A percentile compares a stretch with the other conserved stretches of the same genome.
phyloP scores from a whole-genome alignment of 2,329 filamentous ascomycete species.

The Mariannaea elegans region DNA sequence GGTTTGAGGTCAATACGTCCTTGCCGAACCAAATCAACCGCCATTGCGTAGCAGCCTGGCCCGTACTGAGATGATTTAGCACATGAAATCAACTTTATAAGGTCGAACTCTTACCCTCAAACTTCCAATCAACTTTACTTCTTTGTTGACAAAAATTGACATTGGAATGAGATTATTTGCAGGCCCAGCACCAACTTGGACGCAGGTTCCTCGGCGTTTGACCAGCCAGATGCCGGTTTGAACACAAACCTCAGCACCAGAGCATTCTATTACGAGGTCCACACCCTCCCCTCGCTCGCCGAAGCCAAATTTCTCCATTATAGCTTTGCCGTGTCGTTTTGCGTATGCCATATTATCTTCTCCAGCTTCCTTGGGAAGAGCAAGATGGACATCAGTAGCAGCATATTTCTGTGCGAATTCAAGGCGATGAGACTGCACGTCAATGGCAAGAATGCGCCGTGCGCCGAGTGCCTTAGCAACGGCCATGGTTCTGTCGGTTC shows the following conservation, averaged over 20 bases:
- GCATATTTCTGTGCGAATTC: background rate
- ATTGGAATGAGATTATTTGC: slow-evolving; percentile 1
- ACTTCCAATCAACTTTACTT: slow-evolving; percentile 2
- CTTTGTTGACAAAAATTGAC: slow-evolving; percentile 3
- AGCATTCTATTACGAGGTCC: background rate
- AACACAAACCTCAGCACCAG: background rate
- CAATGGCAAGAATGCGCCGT: background rate
- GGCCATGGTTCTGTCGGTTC: background rate
- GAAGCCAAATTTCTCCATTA: slow-evolving; percentile 7
- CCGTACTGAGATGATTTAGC: background rate
- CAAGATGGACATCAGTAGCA: background rate
- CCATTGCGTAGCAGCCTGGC: slow-evolving; percentile 1
- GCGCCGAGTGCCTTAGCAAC: slow-evolving; percentile 1
- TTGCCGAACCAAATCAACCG: background rate
- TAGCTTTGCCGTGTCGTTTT: background rate
- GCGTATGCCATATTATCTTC: slow-evolving; percentile 1
- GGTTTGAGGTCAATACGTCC: background rate
- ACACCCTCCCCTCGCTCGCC: background rate
- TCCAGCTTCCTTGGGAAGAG: background rate
- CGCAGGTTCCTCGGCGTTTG: slow-evolving; percentile 4
- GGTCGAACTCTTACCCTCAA: background rate
- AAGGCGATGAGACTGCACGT: background rate
- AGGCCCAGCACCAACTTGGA: background rate
- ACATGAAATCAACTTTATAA: background rate
- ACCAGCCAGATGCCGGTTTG: slow-evolving; percentile 1